Evolutionary conservation across 345 rosid genomes (phyloP).

Genomic region (Ceriops tagal): DNA sequence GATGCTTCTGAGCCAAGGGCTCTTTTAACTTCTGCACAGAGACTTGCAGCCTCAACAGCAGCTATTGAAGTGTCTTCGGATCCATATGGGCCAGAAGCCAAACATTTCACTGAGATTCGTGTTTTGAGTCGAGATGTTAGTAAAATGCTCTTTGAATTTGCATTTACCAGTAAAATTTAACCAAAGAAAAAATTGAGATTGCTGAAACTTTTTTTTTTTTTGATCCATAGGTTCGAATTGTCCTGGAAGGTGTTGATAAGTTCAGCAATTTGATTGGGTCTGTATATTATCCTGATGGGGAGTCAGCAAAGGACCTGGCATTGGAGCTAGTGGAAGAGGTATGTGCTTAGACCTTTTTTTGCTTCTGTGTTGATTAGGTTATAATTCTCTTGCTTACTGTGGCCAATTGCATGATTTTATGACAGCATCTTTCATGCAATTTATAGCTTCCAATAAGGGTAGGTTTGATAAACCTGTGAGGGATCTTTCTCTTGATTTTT

Average conservation of each 20-base stretch:
- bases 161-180: not conserved
- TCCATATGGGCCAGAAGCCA: constrained; percentile 86
- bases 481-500: too few species aligned
- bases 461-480: too few species aligned
- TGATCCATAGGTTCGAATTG: constrained; percentile 78
- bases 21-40: constrained; percentile 88
- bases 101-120: constrained; percentile 84
- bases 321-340: constrained; percentile 93
- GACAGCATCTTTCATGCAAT: too few species aligned
- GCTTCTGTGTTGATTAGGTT: not conserved
- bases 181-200: not conserved
- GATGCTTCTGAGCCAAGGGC: constrained; percentile 59
- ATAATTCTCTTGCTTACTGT: not conserved
- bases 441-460: too few species aligned
- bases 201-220: not conserved
- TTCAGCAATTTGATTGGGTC: constrained; percentile 93
- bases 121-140: constrained; percentile 83
- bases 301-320: constrained; percentile 79
- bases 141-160: constrained; percentile 4
- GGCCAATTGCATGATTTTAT: not conserved
- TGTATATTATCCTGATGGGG: constrained; percentile 80
- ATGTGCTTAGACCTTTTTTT: constrained; percentile 10
- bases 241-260: constrained; percentile 95
- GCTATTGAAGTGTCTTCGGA: constrained; percentile 68
- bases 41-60: constrained; percentile 65